Evolutionary conservation across 2,329 filamentous ascomycete species (phyloP), one percentile per base, ranked within the genome.

Genomic region (Trichoderma sp.): DNA sequence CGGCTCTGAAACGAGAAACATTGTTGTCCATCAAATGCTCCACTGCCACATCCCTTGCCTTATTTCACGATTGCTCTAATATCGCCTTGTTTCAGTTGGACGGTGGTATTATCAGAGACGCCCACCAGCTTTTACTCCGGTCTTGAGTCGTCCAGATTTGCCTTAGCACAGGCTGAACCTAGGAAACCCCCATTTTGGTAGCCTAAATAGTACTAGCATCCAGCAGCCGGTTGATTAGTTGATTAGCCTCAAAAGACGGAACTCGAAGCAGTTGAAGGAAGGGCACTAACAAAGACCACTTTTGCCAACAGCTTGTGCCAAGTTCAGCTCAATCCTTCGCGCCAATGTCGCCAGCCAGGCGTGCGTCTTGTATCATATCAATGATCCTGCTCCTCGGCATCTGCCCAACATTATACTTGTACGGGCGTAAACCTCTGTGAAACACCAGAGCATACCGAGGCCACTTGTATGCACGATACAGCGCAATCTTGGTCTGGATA

Each of bases 281-380:
- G 34, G 34, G 32, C 42, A 39, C 59, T 37, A 63, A 27, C 59
- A 52, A 59, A 60, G 8, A 35, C 45, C 59, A 45, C 59, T 50
- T 9, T 13, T 63, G 45, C 59, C 5, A 53, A 42, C 42, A 34
- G 35, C 4, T 4, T 5, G 19, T 54, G 50, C 48, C 61, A 56
- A 15, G 25, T 19, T 56, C 50, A 48, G 52, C 61, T 65, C 27
- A 8, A 63, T 63, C 45, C 59, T 63, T 48, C 50, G 61, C 19
- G 9, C 39, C n/a, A 57, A 65, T 27, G 37, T 35, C 15, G 61
- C 61, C 37, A 65, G 50, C 37, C 50, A 65, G 27, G 57, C 37
- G 35, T 65, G 35, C 52, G 19, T 34, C 52, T 19, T 54, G 52
- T 34, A 19, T 32, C 52, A 34, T 34, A 19, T 32, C 52, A 34